Evolutionary conservation across 306 rosid genomes (phyloP), one percentile per base, ranked within the genome.

Genomic region (Gillenia trifoliata): DNA sequence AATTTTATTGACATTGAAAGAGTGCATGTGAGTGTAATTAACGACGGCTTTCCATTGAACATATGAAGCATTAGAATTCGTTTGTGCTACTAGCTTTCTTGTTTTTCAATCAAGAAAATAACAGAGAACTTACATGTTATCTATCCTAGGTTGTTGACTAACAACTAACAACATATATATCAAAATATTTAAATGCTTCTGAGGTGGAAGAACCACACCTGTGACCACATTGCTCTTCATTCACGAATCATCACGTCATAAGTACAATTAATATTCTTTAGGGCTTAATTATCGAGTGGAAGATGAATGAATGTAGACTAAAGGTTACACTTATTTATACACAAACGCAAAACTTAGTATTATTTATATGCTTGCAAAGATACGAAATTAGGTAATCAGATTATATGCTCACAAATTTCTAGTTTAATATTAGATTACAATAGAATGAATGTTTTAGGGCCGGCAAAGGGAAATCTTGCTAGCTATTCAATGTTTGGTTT

Each of bases 371-470:
- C 56, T 57, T 57, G 41, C 70, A 64, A 62, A 78, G 79, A 81
- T 75, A 67, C 57, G 75, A 43, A 55, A 78, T 61, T 78, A 55
- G 78, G 49, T 33, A 2, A 72, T 57, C 76, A 25, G 76, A 40
- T 71, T 56, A 8, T 70, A 70, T 34, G 50, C 75, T 13, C 52
- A n/a, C 5, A 31, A n/a, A 45, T 22, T 23, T 15, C 31, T 71
- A 54, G 64, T 55, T 71, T 71, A 71, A 13, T 29, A 11, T n/a
- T 45, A 45, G 5, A 16, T 15, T 45, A 45, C 20, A 45, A 15
- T 43, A 43, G 50, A 43, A 43, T 43, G 50, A 6, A 12, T 43
- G 19, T 45, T 15, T 45, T 68, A 68, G 10, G n/a, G 49, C 49
- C 49, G 49, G 64, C 63, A 50, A 47, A 11, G 33, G 29, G 19